phyloP scores from a whole-genome alignment of 129 eudicot species.

The Glebionis coronaria region DNA sequence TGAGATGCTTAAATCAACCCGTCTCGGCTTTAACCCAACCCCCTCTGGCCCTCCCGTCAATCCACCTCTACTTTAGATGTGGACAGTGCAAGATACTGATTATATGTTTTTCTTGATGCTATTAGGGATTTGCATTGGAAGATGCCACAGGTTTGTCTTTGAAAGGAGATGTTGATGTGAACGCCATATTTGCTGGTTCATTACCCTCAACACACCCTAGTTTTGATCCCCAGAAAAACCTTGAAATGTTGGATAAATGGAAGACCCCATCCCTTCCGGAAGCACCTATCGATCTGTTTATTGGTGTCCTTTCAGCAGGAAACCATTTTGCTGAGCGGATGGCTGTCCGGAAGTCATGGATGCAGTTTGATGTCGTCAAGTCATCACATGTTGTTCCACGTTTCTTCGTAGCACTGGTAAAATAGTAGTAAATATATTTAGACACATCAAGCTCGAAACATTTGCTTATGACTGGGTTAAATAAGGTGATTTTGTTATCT shows the following conservation, averaged over 20 bases:
- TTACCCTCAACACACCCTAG: no score
- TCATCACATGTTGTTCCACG: conserved; percentile 59
- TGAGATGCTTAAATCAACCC: not conserved
- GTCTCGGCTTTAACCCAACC: not conserved
- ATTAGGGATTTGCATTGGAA: no score
- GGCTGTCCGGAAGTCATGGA: conserved; percentile 96
- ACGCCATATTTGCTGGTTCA: no score
- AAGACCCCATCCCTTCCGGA: conserved; percentile 58
- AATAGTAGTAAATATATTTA: no score
- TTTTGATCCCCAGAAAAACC: conserved; percentile 56
- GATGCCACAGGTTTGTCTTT: no score
- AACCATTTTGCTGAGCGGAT: conserved; percentile 94
- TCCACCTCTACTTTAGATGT: conserved; percentile 5
- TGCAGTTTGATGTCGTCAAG: conserved; percentile 63
- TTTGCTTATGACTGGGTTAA: no score
- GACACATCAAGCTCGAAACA: no score
- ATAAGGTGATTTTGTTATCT: no score
- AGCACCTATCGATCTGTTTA: conserved; percentile 51
- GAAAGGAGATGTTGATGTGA: no score
- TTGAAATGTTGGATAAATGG: conserved; percentile 64
- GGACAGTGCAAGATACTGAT: not conserved
- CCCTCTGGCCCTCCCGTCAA: not conserved
- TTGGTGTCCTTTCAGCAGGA: conserved; percentile 85
- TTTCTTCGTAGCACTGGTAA: conserved; percentile 88
- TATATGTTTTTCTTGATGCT: not conserved